phyloP scores from a whole-genome alignment of 495 filamentous ascomycete species.

The Schizothecium vesticola region DNA sequence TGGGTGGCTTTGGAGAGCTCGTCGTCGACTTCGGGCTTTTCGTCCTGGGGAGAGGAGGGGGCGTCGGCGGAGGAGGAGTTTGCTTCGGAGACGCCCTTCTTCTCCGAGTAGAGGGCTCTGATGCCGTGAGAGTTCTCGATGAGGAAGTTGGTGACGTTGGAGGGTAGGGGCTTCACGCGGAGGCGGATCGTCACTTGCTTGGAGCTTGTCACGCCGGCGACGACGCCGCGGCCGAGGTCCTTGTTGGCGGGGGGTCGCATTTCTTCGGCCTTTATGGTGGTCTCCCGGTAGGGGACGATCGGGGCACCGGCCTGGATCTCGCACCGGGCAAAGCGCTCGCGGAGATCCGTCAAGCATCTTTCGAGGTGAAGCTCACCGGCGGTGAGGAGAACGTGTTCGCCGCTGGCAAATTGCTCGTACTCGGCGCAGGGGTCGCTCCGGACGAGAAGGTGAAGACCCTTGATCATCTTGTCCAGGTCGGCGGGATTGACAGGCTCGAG shows the following conservation, averaged over 20 bases:
- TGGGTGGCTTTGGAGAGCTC: slow-evolving; percentile 45
- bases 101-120: slow-evolving; percentile 71
- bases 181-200: slow-evolving; percentile 78
- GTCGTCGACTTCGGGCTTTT: slow-evolving; percentile 41
- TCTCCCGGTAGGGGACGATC: slow-evolving; percentile 94
- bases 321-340: slow-evolving; percentile 88
- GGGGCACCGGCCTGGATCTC: slow-evolving; percentile 92
- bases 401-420: slow-evolving; percentile 88
- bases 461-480: slow-evolving; percentile 90
- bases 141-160: slow-evolving; percentile 77
- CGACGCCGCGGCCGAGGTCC: slow-evolving; percentile 79
- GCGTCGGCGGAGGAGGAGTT: slow-evolving; percentile 39
- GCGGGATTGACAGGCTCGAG: slow-evolving; percentile 83
- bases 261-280: slow-evolving; percentile 77
- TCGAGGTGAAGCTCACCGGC: slow-evolving; percentile 94
- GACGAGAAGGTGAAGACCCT: slow-evolving; percentile 78
- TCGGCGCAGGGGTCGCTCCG: slow-evolving; percentile 94
- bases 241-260: slow-evolving; percentile 87
- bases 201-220: slow-evolving; percentile 68
- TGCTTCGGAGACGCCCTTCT: slow-evolving; percentile 42
- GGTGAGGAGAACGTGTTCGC: slow-evolving; percentile 92
- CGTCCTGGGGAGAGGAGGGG: slow-evolving; percentile 10
- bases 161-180: slow-evolving; percentile 73
- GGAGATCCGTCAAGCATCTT: slow-evolving; percentile 86
- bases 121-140: slow-evolving; percentile 71